These are phyloP conservation scores for Striga asiatica DNA, from an alignment of 257 asterid genomes.

Conservation along the genomic window DNA sequence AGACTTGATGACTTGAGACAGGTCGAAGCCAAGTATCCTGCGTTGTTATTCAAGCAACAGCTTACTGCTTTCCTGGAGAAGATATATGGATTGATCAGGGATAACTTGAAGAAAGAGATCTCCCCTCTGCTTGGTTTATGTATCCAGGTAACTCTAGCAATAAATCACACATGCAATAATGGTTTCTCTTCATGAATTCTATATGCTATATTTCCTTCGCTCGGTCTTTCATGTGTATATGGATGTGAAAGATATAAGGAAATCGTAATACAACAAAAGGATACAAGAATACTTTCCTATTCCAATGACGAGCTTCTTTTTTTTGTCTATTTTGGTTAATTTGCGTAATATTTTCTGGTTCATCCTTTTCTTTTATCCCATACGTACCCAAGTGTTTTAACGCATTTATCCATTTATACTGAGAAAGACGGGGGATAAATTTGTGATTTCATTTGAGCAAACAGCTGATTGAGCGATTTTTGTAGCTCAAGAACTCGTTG, in stretches of 20 bases:
- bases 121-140: conserved; percentile 94
- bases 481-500: no score
- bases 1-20: conserved; percentile 90
- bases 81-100: conserved; percentile 94
- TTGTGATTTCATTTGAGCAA: no score
- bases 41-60: conserved; percentile 96
- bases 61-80: conserved; percentile 99
- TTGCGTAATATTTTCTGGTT: no score
- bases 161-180: conserved; percentile 8
- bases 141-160: conserved; percentile 56
- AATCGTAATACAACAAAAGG: not conserved
- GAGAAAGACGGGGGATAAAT: no score
- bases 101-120: conserved; percentile 89
- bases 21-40: conserved; percentile 98
- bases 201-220: not conserved
- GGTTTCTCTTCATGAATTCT: not conserved
- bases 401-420: no score
- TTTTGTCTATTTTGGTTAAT: no score
- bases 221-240: no score
- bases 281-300: not conserved
- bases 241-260: no score
- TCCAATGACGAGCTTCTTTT: not conserved
- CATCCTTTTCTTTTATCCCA: no score
- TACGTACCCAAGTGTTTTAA: no score
- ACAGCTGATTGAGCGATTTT: no score